A percentile compares a stretch with the other conserved stretches of the same genome.
phyloP scores from a whole-genome alignment of 1,284 basidiomycete genomes.

The Somion occarium region DNA sequence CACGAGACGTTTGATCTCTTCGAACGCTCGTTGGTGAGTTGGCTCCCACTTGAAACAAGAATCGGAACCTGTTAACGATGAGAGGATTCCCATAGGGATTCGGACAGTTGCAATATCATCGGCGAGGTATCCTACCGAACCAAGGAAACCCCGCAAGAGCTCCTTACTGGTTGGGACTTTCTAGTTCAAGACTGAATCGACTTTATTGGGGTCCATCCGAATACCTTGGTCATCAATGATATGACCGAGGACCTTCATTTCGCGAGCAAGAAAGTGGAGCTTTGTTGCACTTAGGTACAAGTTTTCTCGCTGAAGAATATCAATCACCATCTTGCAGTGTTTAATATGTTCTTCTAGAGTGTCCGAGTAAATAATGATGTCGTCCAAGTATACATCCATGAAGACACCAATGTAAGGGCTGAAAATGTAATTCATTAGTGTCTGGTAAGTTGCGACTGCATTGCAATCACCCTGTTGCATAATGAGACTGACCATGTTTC shows the following conservation, averaged over 20 bases:
- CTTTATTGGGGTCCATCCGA: slow-evolving; percentile 27
- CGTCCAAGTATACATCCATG: slow-evolving; percentile 17
- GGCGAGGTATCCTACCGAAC: slow-evolving; percentile 22
- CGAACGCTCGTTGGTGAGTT: slow-evolving; percentile 22
- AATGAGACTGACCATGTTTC: slow-evolving; percentile 32
- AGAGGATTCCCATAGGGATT: slow-evolving; percentile 11
- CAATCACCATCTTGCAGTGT: slow-evolving; percentile 21
- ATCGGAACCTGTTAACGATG: slow-evolving; percentile 7
- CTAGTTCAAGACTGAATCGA: slow-evolving; percentile 27
- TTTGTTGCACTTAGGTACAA: slow-evolving; percentile 19
- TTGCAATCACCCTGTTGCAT: slow-evolving; percentile 36
- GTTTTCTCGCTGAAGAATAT: slow-evolving; percentile 18
- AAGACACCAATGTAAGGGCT: slow-evolving; percentile 1
- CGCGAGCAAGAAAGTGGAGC: slow-evolving; percentile 21
- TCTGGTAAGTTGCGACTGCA: slow-evolving; percentile 30
- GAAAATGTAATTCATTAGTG: slow-evolving; percentile 30
- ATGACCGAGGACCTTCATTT: slow-evolving; percentile 27
- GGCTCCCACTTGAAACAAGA: slow-evolving; percentile 15
- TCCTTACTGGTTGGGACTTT: slow-evolving; percentile 16
- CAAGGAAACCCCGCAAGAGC: slow-evolving; percentile 17
- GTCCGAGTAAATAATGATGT: slow-evolving; percentile 15
- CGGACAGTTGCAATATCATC: slow-evolving; percentile 11
- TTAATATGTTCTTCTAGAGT: slow-evolving; percentile 20
- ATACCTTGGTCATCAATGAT: slow-evolving; percentile 27
- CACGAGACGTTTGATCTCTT: slow-evolving; percentile 19